A percentile compares a stretch with the other conserved stretches of the same genome.
Evolutionary conservation across 441 rosid genomes (phyloP).

Genomic region (Populus hybrid): DNA sequence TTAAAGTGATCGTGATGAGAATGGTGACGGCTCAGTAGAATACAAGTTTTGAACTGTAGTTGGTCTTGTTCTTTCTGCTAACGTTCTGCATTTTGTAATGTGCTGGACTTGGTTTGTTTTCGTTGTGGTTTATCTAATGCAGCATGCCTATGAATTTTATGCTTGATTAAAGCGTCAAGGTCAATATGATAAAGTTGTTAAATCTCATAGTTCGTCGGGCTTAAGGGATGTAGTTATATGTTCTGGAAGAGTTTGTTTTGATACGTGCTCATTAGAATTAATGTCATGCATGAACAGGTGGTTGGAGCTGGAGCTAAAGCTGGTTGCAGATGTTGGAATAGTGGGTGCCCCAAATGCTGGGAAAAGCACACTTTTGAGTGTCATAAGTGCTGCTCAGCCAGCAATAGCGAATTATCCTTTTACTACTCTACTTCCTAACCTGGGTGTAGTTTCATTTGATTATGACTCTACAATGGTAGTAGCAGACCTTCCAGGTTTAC

Average conservation of each 20-base stretch:
- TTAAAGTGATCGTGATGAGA: not conserved
- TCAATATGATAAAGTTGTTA: not conserved
- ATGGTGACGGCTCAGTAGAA: not conserved
- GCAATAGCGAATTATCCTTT: conserved; percentile 86
- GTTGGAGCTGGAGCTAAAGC: conserved; percentile 88
- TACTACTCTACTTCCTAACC: conserved; percentile 92
- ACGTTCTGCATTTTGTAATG: not conserved
- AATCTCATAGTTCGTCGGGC: not conserved
- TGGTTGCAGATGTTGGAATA: conserved; percentile 90
- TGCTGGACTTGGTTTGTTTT: conserved; percentile 5
- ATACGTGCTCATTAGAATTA: conserved; percentile 15
- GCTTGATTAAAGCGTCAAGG: not conserved
- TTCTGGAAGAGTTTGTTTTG: conserved; percentile 4
- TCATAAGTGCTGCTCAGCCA: conserved; percentile 86
- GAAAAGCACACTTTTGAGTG: conserved; percentile 87
- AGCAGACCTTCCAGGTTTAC: conserved; percentile 95
- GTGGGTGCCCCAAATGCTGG: conserved; percentile 97
- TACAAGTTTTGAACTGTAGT: not conserved
- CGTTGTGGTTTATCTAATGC: not conserved
- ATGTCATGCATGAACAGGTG: conserved; percentile 58
- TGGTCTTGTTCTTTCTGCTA: not conserved
- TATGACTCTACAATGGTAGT: conserved; percentile 88
- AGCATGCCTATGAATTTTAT: not conserved
- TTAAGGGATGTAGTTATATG: not conserved
- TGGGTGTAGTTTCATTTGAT: conserved; percentile 87